phyloP scores from a whole-genome alignment of 495 filamentous ascomycete species.

The Xylaria palmicola region DNA sequence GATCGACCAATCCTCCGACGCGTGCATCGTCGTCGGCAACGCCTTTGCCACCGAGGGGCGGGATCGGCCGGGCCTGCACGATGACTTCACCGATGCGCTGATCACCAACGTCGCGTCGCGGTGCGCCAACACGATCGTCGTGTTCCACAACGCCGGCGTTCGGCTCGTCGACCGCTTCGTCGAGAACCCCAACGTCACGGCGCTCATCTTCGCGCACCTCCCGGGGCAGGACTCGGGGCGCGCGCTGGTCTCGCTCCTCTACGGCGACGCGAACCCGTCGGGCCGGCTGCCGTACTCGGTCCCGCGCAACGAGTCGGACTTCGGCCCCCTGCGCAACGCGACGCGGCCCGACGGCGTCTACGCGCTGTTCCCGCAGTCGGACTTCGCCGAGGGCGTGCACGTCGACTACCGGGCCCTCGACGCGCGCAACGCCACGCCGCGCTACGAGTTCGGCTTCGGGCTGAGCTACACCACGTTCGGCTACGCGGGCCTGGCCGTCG shows the following conservation, averaged over 20 bases:
- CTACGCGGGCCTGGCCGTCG: constrained; percentile 44
- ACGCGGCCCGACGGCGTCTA: constrained; percentile 36
- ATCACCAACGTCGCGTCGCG: constrained; percentile 54
- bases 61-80: constrained; percentile 41
- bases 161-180: constrained; percentile 58
- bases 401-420: constrained; percentile 71
- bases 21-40: constrained; percentile 67
- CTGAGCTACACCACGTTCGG: constrained; percentile 67
- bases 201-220: constrained; percentile 59
- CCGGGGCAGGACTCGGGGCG: constrained; percentile 62
- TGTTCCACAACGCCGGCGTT: constrained; percentile 60
- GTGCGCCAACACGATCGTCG: constrained; percentile 62
- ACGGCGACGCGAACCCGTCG: constrained; percentile 57
- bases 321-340: constrained; percentile 41
- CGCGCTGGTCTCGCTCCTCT: constrained; percentile 57
- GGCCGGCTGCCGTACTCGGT: constrained; percentile 73
- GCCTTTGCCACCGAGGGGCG: constrained; percentile 56
- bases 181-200: constrained; percentile 63
- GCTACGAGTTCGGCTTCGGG: constrained; percentile 73
- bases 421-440: constrained; percentile 58
- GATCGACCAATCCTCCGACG: constrained; percentile 55
- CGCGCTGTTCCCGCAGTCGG: constrained; percentile 53
- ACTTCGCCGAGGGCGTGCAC: constrained; percentile 64
- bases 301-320: constrained; percentile 62
- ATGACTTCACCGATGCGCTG: constrained; percentile 57